phyloP scores from a whole-genome alignment of 495 filamentous ascomycete species.

The Penicillium ucsense region DNA sequence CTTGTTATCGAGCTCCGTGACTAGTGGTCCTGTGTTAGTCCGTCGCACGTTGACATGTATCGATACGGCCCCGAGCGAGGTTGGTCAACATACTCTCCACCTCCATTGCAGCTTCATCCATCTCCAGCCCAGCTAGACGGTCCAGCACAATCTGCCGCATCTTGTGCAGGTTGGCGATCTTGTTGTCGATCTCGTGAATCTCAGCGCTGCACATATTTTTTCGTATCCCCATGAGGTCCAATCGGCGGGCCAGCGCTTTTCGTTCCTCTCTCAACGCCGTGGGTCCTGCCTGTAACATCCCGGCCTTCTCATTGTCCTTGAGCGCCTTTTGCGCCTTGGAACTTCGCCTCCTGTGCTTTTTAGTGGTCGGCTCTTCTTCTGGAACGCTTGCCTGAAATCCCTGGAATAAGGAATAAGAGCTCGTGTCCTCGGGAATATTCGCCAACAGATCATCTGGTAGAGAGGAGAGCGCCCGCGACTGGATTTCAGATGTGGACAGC shows the following conservation, averaged over 20 bases:
- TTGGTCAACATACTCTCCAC: conserved; percentile 56
- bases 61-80: too few relatives aligned
- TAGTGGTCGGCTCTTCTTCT: conserved; percentile 55
- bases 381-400: conserved; percentile 89
- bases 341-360: conserved; percentile 57
- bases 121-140: conserved; percentile 78
- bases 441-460: conserved; percentile 82
- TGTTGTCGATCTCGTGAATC: conserved; percentile 93
- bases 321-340: conserved; percentile 68
- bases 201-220: conserved; percentile 98
- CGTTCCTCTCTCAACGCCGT: conserved; percentile 68
- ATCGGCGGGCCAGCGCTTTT: conserved; percentile 59
- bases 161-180: conserved; percentile 83
- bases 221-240: conserved; percentile 85
- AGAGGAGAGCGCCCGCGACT: conserved; percentile 83
- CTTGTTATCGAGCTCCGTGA: conserved; percentile 74
- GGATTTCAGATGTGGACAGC: conserved; percentile 85
- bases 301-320: conserved; percentile 45
- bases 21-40: conserved; percentile 23
- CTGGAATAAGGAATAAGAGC: conserved; percentile 86
- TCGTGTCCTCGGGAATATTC: conserved; percentile 78
- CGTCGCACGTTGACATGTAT: too few relatives aligned
- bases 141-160: conserved; percentile 94
- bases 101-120: conserved; percentile 84
- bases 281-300: conserved; percentile 53